Base-by-base conservation (phyloP, 305 asterid species). In the Fraxinus baroniana region DNA sequence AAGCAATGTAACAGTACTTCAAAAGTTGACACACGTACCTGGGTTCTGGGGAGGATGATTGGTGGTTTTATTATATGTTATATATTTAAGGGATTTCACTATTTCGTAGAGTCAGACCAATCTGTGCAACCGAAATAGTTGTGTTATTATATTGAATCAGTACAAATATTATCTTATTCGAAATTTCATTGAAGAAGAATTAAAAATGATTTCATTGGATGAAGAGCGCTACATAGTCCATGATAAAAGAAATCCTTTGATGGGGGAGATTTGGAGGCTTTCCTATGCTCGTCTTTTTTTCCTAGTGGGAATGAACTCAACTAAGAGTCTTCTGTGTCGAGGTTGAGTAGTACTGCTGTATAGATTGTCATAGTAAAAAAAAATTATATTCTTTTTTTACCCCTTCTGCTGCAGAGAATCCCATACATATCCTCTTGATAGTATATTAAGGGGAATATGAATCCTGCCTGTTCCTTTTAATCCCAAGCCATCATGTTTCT, bases 1-100 rank as follows among this genome's bases (percentile, higher is more conserved):
- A 57, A 52, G 87, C 79, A 44, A 88, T 84, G 84, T 70, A 80
- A 74, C 87, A 57, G 78, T 80, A 74, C 80, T 71, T 32, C 24
- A 5, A 82, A 70, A 13, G 85, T 24, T 71, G 68, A 20, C 85
- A 76, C 71, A 36, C 76, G 85, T 66, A 79, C 44, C 74, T 4
- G 24, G n/a, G 49, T 39, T 35, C 79, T 32, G 70, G 36, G 30
- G 41, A 4, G 22, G 18, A 39, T 77, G 62, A 84, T 70, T 77
- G 78, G 76, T 28, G 46, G 80, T 77, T 18, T 9, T 70, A 39
- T 78, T 77, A 36, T 77, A 30, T 52, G 32, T 49, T 70, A 68
- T 75, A 18, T 57, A 46, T 52, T 17, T 52, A 49, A 44, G 85
- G 78, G 64, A 87, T 81, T 82, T 64, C 74, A 72, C 87, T 57